Base-by-base conservation (phyloP, 768 basidiomycete genomes). In the Tulasnella sp. region DNA sequence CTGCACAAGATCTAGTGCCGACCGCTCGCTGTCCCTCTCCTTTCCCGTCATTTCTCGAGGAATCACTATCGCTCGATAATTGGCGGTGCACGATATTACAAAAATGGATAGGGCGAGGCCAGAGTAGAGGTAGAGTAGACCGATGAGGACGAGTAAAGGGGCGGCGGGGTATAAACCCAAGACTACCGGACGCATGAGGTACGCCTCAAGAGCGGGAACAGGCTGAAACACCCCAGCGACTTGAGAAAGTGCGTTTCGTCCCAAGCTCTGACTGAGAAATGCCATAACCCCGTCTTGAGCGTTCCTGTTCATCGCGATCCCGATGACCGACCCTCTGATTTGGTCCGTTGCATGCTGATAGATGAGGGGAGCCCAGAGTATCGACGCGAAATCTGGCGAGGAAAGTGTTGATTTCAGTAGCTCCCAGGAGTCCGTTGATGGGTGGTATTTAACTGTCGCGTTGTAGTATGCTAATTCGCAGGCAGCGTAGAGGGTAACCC, bases 381-480 rank as follows among this genome's bases (percentile, higher is more conserved):
- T 75, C 2, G 40, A 75, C n/a, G 74, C 44, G 11, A 75, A 24
- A 31, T 42, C 74, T 14, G 74, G 74, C 34, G 31, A n/a, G n/a
- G 74, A 40, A 18, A 48, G 40, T 14, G 74, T 75, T 6, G 74
- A 42, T 41, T 75, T 48, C 0, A 75, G 41, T 14, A 75, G 74
- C 18, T 37, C 40, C 41, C 46, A 75, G n/a, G 74, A 75, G n/a
- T 75, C 74, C 20, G 74, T 44, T 28, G 41, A n/a, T 40, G 74
- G 40, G 40, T 42, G 41, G 74, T 75, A 75, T 48, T 75, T 31
- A 7, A 75, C 74, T 7, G 74, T 42, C 9, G 74, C 74, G 74
- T 75, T 75, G 22, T 42, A 75, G 40, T 42, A 75, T 24, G 40
- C 74, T 40, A 75, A 48, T 18, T 75, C 46, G 74, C 74, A 75